Evolutionary conservation across 176 grass and related monocot species (phyloP).

Genomic region (Areca catechu): DNA sequence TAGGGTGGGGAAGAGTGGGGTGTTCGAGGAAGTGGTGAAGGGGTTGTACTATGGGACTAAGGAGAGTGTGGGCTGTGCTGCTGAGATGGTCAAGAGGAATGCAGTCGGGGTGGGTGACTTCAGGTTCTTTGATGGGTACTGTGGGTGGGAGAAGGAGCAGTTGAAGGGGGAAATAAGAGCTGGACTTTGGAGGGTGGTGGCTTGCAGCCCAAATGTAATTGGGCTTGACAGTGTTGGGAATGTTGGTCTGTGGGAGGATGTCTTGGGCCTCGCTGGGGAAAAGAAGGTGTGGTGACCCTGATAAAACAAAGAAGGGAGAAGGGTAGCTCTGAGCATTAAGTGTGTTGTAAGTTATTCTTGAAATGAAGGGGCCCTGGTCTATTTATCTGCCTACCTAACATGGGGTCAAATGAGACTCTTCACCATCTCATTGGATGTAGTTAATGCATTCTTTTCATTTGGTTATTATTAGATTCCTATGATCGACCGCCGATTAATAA

Average conservation of each 20-base stretch:
- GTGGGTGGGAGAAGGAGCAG: constrained; percentile 72
- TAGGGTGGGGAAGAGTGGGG: constrained; percentile 35
- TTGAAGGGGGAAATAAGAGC: constrained; percentile 54
- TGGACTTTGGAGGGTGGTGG: constrained; percentile 69
- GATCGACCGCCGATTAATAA: too few species aligned
- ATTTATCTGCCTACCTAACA: too few species aligned
- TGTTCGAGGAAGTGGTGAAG: constrained; percentile 83
- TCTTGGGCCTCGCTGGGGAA: constrained; percentile 50
- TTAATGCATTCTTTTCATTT: too few species aligned
- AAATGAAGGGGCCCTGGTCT: too few species aligned
- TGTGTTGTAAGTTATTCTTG: too few species aligned
- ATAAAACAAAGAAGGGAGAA: too few species aligned
- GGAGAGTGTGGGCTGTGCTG: constrained; percentile 74
- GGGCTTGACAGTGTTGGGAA: constrained; percentile 28
- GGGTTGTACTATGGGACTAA: constrained; percentile 64
- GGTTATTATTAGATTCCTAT: too few species aligned
- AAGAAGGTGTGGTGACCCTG: constrained; percentile 52
- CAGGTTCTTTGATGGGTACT: constrained; percentile 83
- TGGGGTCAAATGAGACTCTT: too few species aligned
- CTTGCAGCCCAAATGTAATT: constrained; percentile 69
- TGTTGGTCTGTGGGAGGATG: constrained; percentile 68
- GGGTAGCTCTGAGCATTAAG: too few species aligned
- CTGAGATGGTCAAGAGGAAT: constrained; percentile 75
- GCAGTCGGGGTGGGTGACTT: constrained; percentile 53
- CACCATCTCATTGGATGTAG: too few species aligned